Evolutionary conservation across 441 rosid species (phyloP).

Genomic region (Adansonia grandidieri): DNA sequence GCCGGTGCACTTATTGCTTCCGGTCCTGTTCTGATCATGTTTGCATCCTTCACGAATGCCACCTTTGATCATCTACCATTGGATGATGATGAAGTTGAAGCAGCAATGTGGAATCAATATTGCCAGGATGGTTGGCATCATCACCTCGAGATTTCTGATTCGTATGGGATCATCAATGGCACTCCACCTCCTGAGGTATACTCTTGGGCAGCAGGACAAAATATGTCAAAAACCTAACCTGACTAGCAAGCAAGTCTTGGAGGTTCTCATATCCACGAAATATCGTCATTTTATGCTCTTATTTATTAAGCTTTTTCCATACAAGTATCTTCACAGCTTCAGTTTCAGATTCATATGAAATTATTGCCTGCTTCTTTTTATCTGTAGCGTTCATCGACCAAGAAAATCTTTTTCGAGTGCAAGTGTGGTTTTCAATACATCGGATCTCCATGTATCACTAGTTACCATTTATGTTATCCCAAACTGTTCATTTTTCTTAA

Average conservation of each 20-base stretch:
- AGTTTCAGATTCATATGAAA: not conserved
- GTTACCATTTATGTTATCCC: not conserved
- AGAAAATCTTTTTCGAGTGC: not conserved
- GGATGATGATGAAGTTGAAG: slow-evolving; percentile 60
- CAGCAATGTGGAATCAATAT: slow-evolving; percentile 61
- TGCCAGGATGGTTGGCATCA: slow-evolving; percentile 67
- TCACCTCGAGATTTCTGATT: slow-evolving; percentile 60
- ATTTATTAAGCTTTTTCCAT: not conserved
- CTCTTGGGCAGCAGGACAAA: slow-evolving; percentile 63
- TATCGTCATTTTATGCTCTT: not conserved
- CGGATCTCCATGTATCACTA: not conserved
- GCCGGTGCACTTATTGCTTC: slow-evolving; percentile 72
- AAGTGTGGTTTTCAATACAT: not conserved
- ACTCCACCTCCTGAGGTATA: slow-evolving; percentile 63
- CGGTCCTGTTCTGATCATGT: slow-evolving; percentile 75
- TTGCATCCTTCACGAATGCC: slow-evolving; percentile 71
- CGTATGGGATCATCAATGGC: slow-evolving; percentile 71
- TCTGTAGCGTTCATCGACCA: not conserved
- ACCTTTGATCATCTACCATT: slow-evolving; percentile 68
- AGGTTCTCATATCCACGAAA: slow-evolving; percentile 1
- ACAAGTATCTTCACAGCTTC: slow-evolving; percentile 14
- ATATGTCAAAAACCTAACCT: slow-evolving; percentile 56
- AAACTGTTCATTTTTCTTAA: too few species aligned
- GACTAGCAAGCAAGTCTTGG: slow-evolving; percentile 19
- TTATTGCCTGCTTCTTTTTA: not conserved